Conservation (phyloP, 2,329 filamentous ascomycete species). For the Penicillium decumbens region DNA sequence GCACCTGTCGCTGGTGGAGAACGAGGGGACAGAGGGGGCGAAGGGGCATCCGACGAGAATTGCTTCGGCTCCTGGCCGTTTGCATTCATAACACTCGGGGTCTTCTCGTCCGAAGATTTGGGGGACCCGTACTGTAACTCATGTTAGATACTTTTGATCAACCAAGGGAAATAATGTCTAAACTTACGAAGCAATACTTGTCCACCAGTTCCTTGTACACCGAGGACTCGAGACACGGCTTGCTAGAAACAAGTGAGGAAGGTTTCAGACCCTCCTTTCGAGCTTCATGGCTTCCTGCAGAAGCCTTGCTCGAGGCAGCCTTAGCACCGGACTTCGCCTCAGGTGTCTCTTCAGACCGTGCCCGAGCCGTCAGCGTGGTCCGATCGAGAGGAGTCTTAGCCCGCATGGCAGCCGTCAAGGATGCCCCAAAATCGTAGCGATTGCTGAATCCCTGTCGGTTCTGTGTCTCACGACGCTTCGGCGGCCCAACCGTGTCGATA, state of each 20-base stretch:
- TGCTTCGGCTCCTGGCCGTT: constrained; percentile 12
- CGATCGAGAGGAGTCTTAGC: constrained; percentile 58
- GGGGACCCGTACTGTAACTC: constrained; percentile 48
- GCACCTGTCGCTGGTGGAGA: constrained; percentile 13
- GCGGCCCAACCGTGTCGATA: constrained; percentile 56
- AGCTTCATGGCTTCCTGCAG: constrained; percentile 19
- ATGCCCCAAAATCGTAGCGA: constrained; percentile 95
- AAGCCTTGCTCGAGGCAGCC: constrained; percentile 14
- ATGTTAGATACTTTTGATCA: constrained; percentile 11
- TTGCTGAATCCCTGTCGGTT: constrained; percentile 75
- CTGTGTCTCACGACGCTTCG: constrained; percentile 45
- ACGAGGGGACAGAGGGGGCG: constrained; percentile 26
- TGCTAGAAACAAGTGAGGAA: constrained; percentile 55
- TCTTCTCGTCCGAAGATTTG: constrained; percentile 30
- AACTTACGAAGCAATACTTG: constrained; percentile 99
- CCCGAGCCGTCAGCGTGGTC: constrained; percentile 55
- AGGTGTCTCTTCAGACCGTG: constrained; percentile 46
- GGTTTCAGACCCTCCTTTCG: constrained; percentile 39
- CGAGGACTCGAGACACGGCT: constrained; percentile 71
- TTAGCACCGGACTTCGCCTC: constrained; percentile 5
- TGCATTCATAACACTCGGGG: constrained; percentile 11
- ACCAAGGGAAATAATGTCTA: neutral
- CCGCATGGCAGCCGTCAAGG: constrained; percentile 74
- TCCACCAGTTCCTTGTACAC: constrained; percentile 96
- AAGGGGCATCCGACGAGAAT: constrained; percentile 16